A percentile compares a stretch with the other conserved stretches of the same genome.
Evolutionary conservation across 805 yeast genomes (phyloP).

Genomic region (Starmerella geochares): DNA sequence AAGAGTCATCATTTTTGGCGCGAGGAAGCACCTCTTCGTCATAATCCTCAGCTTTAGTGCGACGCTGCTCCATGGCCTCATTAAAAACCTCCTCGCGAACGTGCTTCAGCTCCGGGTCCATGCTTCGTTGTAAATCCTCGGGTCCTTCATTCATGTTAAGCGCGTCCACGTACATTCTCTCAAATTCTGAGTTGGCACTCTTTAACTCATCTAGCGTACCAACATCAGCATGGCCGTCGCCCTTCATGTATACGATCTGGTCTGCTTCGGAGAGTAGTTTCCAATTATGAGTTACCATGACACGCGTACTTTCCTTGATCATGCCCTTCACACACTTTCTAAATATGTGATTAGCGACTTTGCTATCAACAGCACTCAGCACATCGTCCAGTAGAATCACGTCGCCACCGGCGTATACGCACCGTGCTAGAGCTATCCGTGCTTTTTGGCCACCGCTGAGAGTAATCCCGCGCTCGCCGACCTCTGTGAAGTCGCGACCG

Average conservation of each 20-base stretch:
- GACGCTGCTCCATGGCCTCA: not conserved
- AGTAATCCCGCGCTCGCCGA: conserved; percentile 84
- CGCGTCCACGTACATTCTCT: conserved; percentile 9
- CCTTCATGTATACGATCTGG: conserved; percentile 50
- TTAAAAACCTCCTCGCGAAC: not conserved
- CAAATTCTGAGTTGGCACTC: conserved; percentile 11
- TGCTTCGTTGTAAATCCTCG: not conserved
- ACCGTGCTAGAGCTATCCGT: conserved; percentile 70
- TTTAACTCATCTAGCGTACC: conserved; percentile 53
- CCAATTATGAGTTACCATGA: conserved; percentile 78
- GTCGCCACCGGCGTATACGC: conserved; percentile 59
- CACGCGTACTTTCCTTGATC: conserved; percentile 49
- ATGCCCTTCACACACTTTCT: conserved; percentile 55
- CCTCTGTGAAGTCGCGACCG: conserved; percentile 61
- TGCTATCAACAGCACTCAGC: conserved; percentile 78
- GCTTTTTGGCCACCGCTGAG: conserved; percentile 89
- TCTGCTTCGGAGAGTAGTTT: conserved; percentile 62
- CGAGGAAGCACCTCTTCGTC: conserved; percentile 1
- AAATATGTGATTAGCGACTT: conserved; percentile 71
- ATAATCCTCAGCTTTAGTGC: conserved; percentile 6
- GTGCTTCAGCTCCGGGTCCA: conserved; percentile 12
- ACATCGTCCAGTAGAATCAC: conserved; percentile 70
- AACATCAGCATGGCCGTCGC: conserved; percentile 49
- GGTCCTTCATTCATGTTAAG: conserved; percentile 1
- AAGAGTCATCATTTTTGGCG: not conserved